Evolutionary conservation across 768 basidiomycete species (phyloP).

Genomic region (Amanita jacksonii): DNA sequence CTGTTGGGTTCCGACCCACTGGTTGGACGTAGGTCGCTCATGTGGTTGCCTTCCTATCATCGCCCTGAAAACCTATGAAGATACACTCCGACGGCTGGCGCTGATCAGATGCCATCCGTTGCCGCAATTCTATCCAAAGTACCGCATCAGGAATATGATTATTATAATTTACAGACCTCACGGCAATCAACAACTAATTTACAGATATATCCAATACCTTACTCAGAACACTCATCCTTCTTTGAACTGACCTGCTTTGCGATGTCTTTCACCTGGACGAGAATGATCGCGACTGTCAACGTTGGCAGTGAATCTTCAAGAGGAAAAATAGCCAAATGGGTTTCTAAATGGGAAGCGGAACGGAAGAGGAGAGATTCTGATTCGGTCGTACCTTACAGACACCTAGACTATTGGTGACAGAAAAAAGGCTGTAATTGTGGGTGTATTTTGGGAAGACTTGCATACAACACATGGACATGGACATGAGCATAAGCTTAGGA

Average conservation of each 20-base stretch:
- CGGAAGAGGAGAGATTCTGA: slow-evolving; percentile 42
- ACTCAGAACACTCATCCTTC: slow-evolving; percentile 95
- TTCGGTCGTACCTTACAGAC: slow-evolving; percentile 29
- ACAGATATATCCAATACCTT: slow-evolving; percentile 78
- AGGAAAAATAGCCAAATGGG: slow-evolving; percentile 84
- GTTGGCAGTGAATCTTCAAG: slow-evolving; percentile 65
- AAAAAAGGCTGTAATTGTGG: neutral
- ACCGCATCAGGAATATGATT: slow-evolving; percentile 60
- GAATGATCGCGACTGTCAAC: slow-evolving; percentile 95
- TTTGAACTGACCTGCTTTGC: slow-evolving; percentile 95
- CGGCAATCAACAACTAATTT: slow-evolving; percentile 61
- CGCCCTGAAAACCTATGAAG: slow-evolving; percentile 24
- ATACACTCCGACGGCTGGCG: slow-evolving; percentile 57
- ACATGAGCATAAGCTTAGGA: slow-evolving; percentile 18
- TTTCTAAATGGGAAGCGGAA: slow-evolving; percentile 83
- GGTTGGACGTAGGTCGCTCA: slow-evolving; percentile 81
- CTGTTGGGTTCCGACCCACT: slow-evolving; percentile 84
- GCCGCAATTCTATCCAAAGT: slow-evolving; percentile 57
- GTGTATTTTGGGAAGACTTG: slow-evolving; percentile 16
- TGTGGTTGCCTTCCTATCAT: neutral
- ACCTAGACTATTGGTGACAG: slow-evolving; percentile 43
- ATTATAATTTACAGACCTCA: slow-evolving; percentile 54
- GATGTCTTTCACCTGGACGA: slow-evolving; percentile 73
- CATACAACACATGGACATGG: slow-evolving; percentile 31
- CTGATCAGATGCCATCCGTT: slow-evolving; percentile 53